Percentiles rank a stretch among this genome's conserved stretches.
These are phyloP conservation scores for Lepidium didymum DNA, from an alignment of 345 rosid genomes.

Conservation along the genomic window DNA sequence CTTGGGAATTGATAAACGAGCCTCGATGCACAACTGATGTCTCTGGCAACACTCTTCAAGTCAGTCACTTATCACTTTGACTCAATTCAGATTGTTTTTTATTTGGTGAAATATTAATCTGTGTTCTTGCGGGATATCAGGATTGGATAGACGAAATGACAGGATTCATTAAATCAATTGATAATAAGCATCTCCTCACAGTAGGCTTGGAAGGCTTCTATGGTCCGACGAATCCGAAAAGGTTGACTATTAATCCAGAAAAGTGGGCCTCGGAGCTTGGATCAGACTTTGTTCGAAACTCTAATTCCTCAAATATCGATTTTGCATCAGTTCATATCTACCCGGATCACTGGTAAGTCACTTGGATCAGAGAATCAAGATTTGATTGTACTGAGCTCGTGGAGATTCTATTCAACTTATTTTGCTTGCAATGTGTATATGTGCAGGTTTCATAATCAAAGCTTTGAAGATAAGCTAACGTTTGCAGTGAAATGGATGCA, in stretches of 20 bases:
- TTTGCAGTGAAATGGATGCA: slow-evolving; percentile 62
- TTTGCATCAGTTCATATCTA: slow-evolving; percentile 83
- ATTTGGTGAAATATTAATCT: background rate
- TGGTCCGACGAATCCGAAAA: slow-evolving; percentile 65
- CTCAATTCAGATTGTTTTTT: background rate
- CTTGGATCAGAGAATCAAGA: background rate
- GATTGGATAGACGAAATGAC: slow-evolving; percentile 84
- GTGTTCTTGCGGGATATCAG: slow-evolving; percentile 31
- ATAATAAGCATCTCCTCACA: slow-evolving; percentile 63
- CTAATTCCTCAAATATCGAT: slow-evolving; percentile 43
- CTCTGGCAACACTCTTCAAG: slow-evolving; percentile 78
- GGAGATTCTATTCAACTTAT: background rate
- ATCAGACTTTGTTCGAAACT: slow-evolving; percentile 67
- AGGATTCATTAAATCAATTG: slow-evolving; percentile 63
- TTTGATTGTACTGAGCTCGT: background rate
- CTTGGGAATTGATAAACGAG: slow-evolving; percentile 87
- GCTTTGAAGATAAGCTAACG: slow-evolving; percentile 50
- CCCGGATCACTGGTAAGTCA: slow-evolving; percentile 71
- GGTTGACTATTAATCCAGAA: slow-evolving; percentile 62
- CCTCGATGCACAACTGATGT: slow-evolving; percentile 79
- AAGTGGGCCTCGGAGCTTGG: slow-evolving; percentile 64
- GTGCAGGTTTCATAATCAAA: slow-evolving; percentile 49
- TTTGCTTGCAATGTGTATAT: background rate
- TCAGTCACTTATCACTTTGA: slow-evolving; percentile 26
- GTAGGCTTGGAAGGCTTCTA: slow-evolving; percentile 88